Evolutionary conservation across 352 stramenopile genomes (phyloP).

Genomic region (Pythium phragmiticola): DNA sequence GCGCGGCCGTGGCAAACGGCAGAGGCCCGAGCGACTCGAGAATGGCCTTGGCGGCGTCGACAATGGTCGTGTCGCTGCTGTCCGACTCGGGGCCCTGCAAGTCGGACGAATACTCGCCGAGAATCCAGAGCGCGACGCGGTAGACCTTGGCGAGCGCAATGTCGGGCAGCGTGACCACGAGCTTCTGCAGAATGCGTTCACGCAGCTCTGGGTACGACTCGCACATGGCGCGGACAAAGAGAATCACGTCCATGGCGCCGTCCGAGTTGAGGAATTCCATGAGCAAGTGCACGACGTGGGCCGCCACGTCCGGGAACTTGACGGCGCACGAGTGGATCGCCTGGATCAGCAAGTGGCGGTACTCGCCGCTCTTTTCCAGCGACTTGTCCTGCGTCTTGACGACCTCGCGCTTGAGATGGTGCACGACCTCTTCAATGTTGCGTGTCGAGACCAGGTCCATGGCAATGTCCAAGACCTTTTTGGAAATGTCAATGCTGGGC

Average conservation of each 20-base stretch:
- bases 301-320: conserved; percentile 97
- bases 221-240: conserved; percentile 98
- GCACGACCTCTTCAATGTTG: conserved; percentile 98
- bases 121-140: conserved; percentile 96
- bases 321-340: conserved; percentile 98
- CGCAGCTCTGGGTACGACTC: conserved; percentile 95
- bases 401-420: conserved; percentile 88
- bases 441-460: conserved; percentile 97
- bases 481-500: conserved; percentile 98
- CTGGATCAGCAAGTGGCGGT: conserved; percentile 97
- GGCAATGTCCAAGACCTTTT: conserved; percentile 98
- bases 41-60: conserved; percentile 84
- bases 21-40: conserved; percentile 82
- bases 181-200: conserved; percentile 91
- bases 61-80: conserved; percentile 70
- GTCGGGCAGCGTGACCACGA: conserved; percentile 93
- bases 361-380: conserved; percentile 95
- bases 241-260: conserved; percentile 97
- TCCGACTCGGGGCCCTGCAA: conserved; percentile 26
- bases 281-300: conserved; percentile 97
- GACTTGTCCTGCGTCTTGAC: conserved; percentile 89
- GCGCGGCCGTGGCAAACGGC: conserved; percentile 59
- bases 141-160: conserved; percentile 96
- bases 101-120: conserved; percentile 91
- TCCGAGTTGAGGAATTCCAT: conserved; percentile 99